Evolutionary conservation across 2,329 filamentous ascomycete genomes (phyloP).

Genomic region (Lecanoromycetidae sp.): DNA sequence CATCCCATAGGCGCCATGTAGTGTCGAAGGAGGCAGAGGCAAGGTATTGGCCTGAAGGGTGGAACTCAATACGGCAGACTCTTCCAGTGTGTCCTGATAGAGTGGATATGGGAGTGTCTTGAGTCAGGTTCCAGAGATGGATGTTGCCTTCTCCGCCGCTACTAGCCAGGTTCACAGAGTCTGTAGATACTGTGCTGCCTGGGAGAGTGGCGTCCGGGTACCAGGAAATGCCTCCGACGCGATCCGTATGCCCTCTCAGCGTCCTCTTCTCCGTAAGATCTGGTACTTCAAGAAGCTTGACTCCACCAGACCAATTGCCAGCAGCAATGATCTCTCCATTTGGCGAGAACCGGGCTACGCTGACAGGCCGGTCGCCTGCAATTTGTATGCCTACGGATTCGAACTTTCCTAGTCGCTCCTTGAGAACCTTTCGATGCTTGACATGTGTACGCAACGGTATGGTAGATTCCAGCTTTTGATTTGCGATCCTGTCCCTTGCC

Average conservation of each 20-base stretch:
- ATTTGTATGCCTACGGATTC: conserved; percentile 91
- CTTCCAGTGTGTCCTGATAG: conserved; percentile 73
- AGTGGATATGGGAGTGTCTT: conserved; percentile 74
- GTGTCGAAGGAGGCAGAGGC: conserved; percentile 93
- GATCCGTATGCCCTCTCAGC: conserved; percentile 73
- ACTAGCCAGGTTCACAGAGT: conserved; percentile 72
- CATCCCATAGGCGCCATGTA: conserved; percentile 93
- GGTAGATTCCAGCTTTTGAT: conserved; percentile 66
- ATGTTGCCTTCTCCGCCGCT: conserved; percentile 80
- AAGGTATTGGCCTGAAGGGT: conserved; percentile 78
- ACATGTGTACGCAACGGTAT: conserved; percentile 84
- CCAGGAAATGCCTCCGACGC: conserved; percentile 86
- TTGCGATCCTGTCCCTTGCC: conserved; percentile 62
- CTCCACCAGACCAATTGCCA: conserved; percentile 83
- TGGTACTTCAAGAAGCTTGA: conserved; percentile 76
- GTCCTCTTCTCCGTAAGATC: conserved; percentile 64
- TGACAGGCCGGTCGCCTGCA: conserved; percentile 78
- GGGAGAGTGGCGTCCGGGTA: conserved; percentile 68
- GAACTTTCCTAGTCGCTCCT: conserved; percentile 68
- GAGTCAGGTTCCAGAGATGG: conserved; percentile 77
- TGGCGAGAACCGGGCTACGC: conserved; percentile 83
- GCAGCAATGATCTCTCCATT: conserved; percentile 72
- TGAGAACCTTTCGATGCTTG: conserved; percentile 79
- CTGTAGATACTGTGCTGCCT: conserved; percentile 56
- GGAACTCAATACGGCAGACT: conserved; percentile 86